A percentile compares a stretch with the other conserved stretches of the same genome.
Conservation (phyloP, 139 green algal species). For the Diplosphaera chodatii region DNA sequence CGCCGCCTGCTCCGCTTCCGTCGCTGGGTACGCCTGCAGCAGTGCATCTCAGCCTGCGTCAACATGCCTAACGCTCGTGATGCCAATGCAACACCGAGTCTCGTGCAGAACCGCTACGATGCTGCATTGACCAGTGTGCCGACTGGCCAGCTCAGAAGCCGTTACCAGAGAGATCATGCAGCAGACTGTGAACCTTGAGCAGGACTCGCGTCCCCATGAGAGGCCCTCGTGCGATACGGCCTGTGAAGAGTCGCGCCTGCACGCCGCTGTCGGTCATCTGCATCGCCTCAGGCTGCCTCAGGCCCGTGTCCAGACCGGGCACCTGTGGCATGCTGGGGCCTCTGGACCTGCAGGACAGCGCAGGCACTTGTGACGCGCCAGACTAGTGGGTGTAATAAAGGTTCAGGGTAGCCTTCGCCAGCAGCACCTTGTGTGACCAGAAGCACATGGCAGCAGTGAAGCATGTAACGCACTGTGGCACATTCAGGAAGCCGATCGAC, state of each 20-base stretch:
- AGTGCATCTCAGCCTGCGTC: too few species aligned
- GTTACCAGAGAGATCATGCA: too few species aligned
- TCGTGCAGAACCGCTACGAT: too few species aligned
- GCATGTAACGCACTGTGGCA: background rate
- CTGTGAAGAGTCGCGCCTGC: constrained; percentile 2
- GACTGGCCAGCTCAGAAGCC: too few species aligned
- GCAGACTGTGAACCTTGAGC: background rate
- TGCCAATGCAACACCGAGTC: too few species aligned
- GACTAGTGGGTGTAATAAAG: too few species aligned
- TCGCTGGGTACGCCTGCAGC: constrained; percentile 11
- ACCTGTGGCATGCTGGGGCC: background rate
- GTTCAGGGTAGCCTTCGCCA: too few species aligned
- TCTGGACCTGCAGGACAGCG: background rate
- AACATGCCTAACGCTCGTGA: too few species aligned
- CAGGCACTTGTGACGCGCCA: too few species aligned
- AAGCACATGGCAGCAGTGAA: too few species aligned
- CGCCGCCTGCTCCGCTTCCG: background rate
- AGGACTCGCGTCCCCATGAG: background rate
- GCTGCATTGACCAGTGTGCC: too few species aligned
- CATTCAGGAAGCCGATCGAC: background rate
- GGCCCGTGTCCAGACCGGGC: background rate
- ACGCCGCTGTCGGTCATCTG: background rate
- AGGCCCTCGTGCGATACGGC: background rate
- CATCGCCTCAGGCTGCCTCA: background rate
- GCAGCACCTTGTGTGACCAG: too few species aligned